Evolutionary conservation across 495 filamentous ascomycete species (phyloP), one percentile per base, ranked within the genome.

Genomic region (Astrocystis sublimbata): DNA sequence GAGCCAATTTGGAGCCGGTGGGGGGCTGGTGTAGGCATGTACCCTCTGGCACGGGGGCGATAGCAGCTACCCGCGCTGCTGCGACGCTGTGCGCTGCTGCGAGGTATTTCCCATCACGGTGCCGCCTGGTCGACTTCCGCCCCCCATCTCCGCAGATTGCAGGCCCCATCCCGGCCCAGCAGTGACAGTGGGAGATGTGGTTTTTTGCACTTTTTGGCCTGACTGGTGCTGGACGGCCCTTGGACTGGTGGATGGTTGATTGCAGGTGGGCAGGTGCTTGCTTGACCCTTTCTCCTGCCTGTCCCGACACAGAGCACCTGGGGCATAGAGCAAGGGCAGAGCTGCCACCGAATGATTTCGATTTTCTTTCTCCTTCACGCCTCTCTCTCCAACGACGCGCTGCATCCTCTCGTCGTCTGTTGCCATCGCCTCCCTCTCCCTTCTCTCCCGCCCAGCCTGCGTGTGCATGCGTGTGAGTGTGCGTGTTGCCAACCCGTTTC

Each of bases 311-410:
- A n/a, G n/a, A n/a, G n/a, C n/a, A n/a, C n/a, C n/a, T n/a, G n/a
- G n/a, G n/a, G n/a, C n/a, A n/a, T n/a, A n/a, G n/a, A 35, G 50
- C 51, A 47, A 15, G 41, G 50, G 42, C 17, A 59, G 38, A 59
- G 56, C 33, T 59, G 56, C 41, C 42, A 41, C 45, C 21, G n/a
- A n/a, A n/a, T n/a, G n/a, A n/a, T n/a, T n/a, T n/a, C n/a, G 21
- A 9, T 41, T 40, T 60, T 53, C 49, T 50, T 28, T 43, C 61
- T 58, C 52, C 61, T 58, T 36, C 53, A 63, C 61, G 61, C 51
- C 53, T n/a, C n/a, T n/a, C n/a, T n/a, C 51, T 62, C 26, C 61
- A 58, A 58, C 61, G 61, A 63, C 61, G 61, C 61, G 61, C 61
- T 50, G 13, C 40, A 15, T 46, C 45, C 43, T 58, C 46, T 58